These are phyloP conservation scores for Cryptococcus sp. DNA, from an alignment of 1,284 basidiomycete species.

Conservation along the genomic window DNA sequence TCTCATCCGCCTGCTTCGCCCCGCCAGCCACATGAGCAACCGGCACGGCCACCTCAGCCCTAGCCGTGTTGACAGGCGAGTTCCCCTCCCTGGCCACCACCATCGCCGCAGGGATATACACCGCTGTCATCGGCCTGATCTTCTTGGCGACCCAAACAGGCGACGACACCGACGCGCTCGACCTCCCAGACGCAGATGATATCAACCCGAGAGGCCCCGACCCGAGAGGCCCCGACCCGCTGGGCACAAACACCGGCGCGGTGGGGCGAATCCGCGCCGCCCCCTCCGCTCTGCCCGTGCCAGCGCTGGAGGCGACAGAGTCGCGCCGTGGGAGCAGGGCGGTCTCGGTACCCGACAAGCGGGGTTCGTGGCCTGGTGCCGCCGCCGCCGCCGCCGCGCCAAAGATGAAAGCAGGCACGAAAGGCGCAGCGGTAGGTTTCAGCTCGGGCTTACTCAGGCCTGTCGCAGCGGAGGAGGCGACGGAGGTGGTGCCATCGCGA, in stretches of 20 bases:
- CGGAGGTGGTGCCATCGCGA: neutral
- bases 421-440: neutral
- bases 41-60: too few species aligned
- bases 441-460: neutral
- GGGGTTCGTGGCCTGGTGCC: too few species aligned
- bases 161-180: too few species aligned
- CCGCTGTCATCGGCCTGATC: neutral
- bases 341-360: too few species aligned
- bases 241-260: neutral
- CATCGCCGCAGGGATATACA: neutral
- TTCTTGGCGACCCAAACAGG: neutral
- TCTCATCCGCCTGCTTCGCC: too few species aligned
- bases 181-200: too few species aligned
- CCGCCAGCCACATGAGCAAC: too few species aligned
- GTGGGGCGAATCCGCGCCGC: neutral
- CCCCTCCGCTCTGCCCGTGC: too few species aligned
- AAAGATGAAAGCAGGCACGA: neutral
- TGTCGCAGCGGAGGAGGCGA: neutral
- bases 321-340: too few species aligned
- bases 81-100: neutral
- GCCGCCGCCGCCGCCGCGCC: too few species aligned
- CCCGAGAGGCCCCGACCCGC: neutral
- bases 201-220: neutral
- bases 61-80: neutral
- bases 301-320: too few species aligned